Conservation (phyloP, 257 asterid genomes). For the Osmanthus fragrans region DNA sequence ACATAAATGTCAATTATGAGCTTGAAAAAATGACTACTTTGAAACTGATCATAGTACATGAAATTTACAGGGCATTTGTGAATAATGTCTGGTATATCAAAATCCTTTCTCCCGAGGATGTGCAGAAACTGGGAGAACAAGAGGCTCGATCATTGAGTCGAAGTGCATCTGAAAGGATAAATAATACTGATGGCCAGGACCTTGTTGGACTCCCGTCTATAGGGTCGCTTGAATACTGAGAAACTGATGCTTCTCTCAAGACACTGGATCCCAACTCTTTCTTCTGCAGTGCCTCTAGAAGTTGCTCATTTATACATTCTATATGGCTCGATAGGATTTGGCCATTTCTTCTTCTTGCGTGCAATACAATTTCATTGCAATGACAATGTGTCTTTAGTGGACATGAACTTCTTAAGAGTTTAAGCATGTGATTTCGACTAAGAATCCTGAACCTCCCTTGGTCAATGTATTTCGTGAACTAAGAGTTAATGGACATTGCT, state of each 20-base stretch:
- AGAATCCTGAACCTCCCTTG: not conserved
- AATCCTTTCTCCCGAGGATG: constrained; percentile 91
- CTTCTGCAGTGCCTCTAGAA: not conserved
- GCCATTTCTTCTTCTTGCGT: not conserved
- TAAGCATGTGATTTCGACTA: not conserved
- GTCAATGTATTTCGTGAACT: not conserved
- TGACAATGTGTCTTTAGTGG: not conserved
- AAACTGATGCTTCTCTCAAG: not conserved
- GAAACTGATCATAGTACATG: constrained; percentile 14
- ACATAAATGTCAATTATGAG: not conserved
- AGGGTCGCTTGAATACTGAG: constrained; percentile 71
- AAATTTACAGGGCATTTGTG: constrained; percentile 69
- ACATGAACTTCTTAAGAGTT: not conserved
- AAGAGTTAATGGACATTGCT: not conserved
- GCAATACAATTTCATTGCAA: not conserved
- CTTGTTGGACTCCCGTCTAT: constrained; percentile 59
- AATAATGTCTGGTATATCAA: constrained; percentile 93
- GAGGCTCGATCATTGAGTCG: constrained; percentile 59
- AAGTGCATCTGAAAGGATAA: constrained; percentile 45
- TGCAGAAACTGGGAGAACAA: constrained; percentile 72
- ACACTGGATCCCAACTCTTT: not conserved
- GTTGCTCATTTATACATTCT: not conserved
- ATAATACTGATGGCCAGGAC: constrained; percentile 54
- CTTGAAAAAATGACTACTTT: not conserved
- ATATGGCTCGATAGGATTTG: not conserved